Conservation (phyloP, 2,329 filamentous ascomycete species). For the Sarocladium strictum region DNA sequence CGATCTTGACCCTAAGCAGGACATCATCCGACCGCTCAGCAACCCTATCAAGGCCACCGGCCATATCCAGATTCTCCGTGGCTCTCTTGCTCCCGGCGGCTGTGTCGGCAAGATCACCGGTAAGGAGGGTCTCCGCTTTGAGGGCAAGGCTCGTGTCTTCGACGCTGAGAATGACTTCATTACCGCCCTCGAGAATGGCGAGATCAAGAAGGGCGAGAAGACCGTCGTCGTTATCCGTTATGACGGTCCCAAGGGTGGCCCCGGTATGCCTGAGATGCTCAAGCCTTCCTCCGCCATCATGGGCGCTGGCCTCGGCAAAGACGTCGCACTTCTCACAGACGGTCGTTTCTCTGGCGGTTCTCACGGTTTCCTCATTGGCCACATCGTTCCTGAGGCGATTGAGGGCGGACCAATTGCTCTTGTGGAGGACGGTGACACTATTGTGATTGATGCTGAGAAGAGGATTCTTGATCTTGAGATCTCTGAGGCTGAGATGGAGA, state of each 20-base stretch:
- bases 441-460: constrained; percentile 79
- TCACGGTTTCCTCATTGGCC: constrained; percentile 82
- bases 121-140: constrained; percentile 82
- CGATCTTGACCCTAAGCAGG: constrained; percentile 69
- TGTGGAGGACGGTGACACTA: constrained; percentile 73
- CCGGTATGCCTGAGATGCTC: constrained; percentile 92
- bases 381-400: constrained; percentile 82
- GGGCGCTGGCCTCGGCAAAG: constrained; percentile 78
- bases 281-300: constrained; percentile 91
- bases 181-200: constrained; percentile 65
- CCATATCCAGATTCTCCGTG: constrained; percentile 81
- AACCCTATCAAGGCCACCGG: constrained; percentile 73
- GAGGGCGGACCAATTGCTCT: constrained; percentile 81
- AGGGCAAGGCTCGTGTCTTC: constrained; percentile 75
- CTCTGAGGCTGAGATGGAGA: constrained; percentile 62
- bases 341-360: constrained; percentile 74
- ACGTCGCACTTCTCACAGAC: constrained; percentile 71
- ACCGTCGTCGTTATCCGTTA: constrained; percentile 88
- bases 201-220: constrained; percentile 58
- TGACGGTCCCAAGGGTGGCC: constrained; percentile 87
- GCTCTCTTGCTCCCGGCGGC: constrained; percentile 82
- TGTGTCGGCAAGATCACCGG: constrained; percentile 95
- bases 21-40: constrained; percentile 77
- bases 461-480: constrained; percentile 67
- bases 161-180: constrained; percentile 80